These are phyloP conservation scores for Hyphodiscus hymeniophilus DNA, from an alignment of 495 filamentous ascomycete genomes.

Conservation along the genomic window DNA sequence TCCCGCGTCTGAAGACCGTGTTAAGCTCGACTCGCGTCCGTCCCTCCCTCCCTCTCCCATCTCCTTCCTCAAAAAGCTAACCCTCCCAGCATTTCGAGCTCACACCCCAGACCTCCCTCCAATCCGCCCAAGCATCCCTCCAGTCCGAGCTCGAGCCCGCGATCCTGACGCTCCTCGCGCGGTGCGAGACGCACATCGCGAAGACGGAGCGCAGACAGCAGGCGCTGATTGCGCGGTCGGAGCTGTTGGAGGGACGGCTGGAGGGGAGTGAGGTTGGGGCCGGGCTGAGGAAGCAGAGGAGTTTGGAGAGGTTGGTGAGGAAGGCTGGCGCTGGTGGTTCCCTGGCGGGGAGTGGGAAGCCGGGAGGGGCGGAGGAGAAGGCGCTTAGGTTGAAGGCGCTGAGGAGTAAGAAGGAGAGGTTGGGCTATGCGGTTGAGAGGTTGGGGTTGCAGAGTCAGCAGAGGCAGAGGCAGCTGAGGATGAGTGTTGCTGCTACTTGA, in stretches of 20 bases:
- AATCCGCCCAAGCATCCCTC: constrained; percentile 58
- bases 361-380: constrained; percentile 38
- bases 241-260: constrained; percentile 63
- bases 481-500: constrained; percentile 48
- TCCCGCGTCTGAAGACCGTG: constrained; percentile 63
- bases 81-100: constrained; percentile 66
- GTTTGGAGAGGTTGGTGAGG: constrained; percentile 44
- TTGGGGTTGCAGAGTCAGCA: constrained; percentile 59
- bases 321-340: constrained; percentile 24
- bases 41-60: constrained; percentile 3
- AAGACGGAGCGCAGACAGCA: constrained; percentile 65
- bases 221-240: constrained; percentile 57
- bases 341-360: too few relatives aligned
- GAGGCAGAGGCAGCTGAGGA: constrained; percentile 67
- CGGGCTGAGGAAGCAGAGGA: constrained; percentile 43
- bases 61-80: not conserved
- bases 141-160: constrained; percentile 68
- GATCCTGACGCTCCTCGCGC: constrained; percentile 55
- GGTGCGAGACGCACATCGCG: constrained; percentile 60
- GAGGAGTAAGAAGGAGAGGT: constrained; percentile 66
- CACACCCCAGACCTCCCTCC: constrained; percentile 58
- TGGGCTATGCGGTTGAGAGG: constrained; percentile 69
- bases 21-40: constrained; percentile 62
- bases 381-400: constrained; percentile 54
- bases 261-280: constrained; percentile 25